Evolutionary conservation across 2,329 filamentous ascomycete species (phyloP), one percentile per base, ranked within the genome.

Genomic region (Aspergillus sclerotialis): DNA sequence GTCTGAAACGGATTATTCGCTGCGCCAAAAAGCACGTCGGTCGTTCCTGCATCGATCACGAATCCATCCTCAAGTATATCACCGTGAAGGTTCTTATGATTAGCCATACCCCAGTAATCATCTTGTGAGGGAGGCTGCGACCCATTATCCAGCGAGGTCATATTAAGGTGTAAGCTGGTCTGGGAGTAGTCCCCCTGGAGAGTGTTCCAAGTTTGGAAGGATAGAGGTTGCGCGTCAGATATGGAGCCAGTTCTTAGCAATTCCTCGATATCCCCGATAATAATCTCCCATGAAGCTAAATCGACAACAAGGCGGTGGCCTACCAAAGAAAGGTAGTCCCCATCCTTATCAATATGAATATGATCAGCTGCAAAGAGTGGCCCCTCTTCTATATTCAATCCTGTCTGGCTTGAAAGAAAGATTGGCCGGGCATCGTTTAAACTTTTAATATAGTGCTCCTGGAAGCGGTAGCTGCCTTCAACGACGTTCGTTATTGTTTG

Each of bases 51-150:
- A 5, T 36, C 37, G 3, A 43, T n/a, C 7, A 24, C 18, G 8
- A 40, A 28, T 11, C 38, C 31, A 13, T 36, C 26, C 2, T 15
- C 18, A 7, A 33, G 28, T 6, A 35, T 34, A 23, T 39, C 38
- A 2, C 29, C 35, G 17, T 39, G 27, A 9, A 24, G 25, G 11
- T 44, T 46, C 2, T 14, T 7, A 3, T 6, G 14, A 6, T 26
- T 31, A 30, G 37, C 19, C 40, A 45, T 41, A 7, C 38, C 40
- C 43, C 43, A 43, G 23, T 38, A 37, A 84, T 70, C 5, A 63
- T 4, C 89, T 69, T 5, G 85, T 72, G 12, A 7, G 29, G 29
- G 29, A 10, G 3, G 12, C 87, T 87, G 0, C 87, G 93, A 3
- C 85, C 75, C 52, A n/a, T n/a, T n/a, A n/a, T n/a, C n/a, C n/a